Percentiles rank a stretch among this genome's conserved stretches.
Conservation (phyloP, 305 asterid genomes). For the Plantago coronopus region DNA sequence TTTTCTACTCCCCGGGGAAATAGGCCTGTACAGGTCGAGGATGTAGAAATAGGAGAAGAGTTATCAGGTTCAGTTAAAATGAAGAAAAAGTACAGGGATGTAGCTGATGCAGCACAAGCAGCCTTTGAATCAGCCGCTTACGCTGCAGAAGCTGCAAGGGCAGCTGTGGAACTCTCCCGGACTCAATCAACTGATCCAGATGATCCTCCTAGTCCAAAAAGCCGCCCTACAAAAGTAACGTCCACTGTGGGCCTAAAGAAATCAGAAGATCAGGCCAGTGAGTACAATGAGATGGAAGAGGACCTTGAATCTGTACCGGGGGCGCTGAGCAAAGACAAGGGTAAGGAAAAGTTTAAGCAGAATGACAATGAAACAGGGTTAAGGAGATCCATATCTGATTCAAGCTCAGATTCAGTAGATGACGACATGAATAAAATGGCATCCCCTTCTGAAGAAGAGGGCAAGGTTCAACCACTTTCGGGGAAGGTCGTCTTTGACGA, state of each 20-base stretch:
- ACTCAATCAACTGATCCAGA: constrained; percentile 42
- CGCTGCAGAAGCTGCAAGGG: constrained; percentile 91
- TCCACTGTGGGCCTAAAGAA: constrained; percentile 6
- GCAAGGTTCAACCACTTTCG: constrained; percentile 14
- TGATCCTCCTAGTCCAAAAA: constrained; percentile 27
- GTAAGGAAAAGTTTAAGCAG: constrained; percentile 3
- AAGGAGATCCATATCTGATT: constrained; percentile 37
- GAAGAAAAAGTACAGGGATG: constrained; percentile 62
- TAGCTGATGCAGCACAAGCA: constrained; percentile 88
- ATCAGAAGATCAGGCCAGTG: not conserved
- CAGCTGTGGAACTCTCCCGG: constrained; percentile 74
- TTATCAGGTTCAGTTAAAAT: constrained; percentile 22
- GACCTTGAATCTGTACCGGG: constrained; percentile 22
- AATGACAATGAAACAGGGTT: constrained; percentile 11
- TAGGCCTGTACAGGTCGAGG: constrained; percentile 14
- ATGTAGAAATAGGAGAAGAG: constrained; percentile 22
- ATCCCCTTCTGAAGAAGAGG: constrained; percentile 19
- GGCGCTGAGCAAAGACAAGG: not conserved
- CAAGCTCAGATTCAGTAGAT: constrained; percentile 48
- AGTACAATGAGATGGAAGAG: constrained; percentile 4
- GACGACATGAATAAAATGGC: constrained; percentile 19
- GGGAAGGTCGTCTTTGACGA: constrained; percentile 33
- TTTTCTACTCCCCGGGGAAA: constrained; percentile 11
- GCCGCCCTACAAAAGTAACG: constrained; percentile 26
- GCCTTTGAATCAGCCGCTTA: constrained; percentile 88